Conservation (phyloP, 2,329 filamentous ascomycete genomes). For the Penicillium sp. region DNA sequence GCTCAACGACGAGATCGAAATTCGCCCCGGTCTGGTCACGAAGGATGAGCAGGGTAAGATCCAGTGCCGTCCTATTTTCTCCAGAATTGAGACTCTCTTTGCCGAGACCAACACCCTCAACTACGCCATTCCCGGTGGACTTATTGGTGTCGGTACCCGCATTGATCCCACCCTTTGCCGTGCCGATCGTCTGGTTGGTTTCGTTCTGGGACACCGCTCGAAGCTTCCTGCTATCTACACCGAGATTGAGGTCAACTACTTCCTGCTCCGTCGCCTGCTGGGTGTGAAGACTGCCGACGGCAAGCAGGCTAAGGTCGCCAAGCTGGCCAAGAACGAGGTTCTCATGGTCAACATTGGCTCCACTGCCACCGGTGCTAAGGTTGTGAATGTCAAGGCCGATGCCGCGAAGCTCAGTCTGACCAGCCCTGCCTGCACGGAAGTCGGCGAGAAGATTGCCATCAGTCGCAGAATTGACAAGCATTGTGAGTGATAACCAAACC, state of each 20-base stretch:
- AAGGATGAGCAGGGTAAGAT: conserved; percentile 92
- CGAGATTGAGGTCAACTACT: conserved; percentile 99
- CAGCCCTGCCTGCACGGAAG: conserved; percentile 92
- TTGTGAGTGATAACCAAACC: neutral
- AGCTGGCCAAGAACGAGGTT: conserved; percentile 97
- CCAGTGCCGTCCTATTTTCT: conserved; percentile 97
- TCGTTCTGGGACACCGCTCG: conserved; percentile 94
- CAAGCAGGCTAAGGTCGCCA: conserved; percentile 99
- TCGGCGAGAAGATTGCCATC: conserved; percentile 97
- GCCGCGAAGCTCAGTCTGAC: conserved; percentile 93
- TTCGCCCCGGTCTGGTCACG: conserved; percentile 96
- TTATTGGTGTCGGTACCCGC: conserved; percentile 97
- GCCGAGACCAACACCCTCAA: conserved; percentile 98
- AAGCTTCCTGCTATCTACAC: conserved; percentile 95
- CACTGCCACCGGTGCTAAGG: conserved; percentile 95
- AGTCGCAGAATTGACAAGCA: conserved; percentile 91
- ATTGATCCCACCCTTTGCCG: conserved; percentile 98
- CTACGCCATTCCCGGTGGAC: conserved; percentile 94
- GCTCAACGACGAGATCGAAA: conserved; percentile 97
- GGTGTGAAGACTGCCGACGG: conserved; percentile 98
- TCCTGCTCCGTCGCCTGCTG: conserved; percentile 88
- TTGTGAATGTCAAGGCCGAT: conserved; percentile 95
- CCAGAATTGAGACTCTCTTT: conserved; percentile 90
- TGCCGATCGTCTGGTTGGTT: conserved; percentile 97
- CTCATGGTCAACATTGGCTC: conserved; percentile 99